Evolutionary conservation across 305 asterid species (phyloP).

Genomic region (Galium porrigens): DNA sequence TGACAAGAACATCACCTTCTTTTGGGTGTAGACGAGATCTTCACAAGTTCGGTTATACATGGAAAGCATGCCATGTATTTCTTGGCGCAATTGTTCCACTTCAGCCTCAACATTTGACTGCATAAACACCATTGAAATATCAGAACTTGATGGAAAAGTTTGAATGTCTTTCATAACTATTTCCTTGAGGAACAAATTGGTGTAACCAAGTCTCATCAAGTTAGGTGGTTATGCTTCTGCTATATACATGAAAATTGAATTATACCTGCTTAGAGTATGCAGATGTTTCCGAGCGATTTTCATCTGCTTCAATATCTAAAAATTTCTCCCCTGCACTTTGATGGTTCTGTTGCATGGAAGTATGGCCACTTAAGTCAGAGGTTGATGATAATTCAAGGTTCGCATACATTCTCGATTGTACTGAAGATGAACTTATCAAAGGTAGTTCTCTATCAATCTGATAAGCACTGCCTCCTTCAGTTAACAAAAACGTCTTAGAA

Average conservation of each 20-base stretch:
- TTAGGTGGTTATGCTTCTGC: neutral
- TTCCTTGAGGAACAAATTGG: neutral
- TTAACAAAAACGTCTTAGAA: slow-evolving; percentile 12
- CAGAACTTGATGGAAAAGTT: slow-evolving; percentile 5
- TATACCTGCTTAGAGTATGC: slow-evolving; percentile 37
- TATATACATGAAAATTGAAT: neutral
- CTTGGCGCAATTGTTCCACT: slow-evolving; percentile 43
- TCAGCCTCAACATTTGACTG: slow-evolving; percentile 48
- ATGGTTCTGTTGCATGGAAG: slow-evolving; percentile 16
- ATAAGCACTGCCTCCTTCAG: slow-evolving; percentile 20
- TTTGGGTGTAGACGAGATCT: slow-evolving; percentile 47
- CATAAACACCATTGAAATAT: slow-evolving; percentile 21
- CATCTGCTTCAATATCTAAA: slow-evolving; percentile 20
- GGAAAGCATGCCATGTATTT: slow-evolving; percentile 39
- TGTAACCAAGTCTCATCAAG: neutral
- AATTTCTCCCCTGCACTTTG: slow-evolving; percentile 24
- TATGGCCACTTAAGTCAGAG: slow-evolving; percentile 22
- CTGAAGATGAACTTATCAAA: slow-evolving; percentile 28
- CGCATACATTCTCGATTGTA: slow-evolving; percentile 24
- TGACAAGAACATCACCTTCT: slow-evolving; percentile 36
- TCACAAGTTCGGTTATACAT: slow-evolving; percentile 62
- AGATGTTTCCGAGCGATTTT: slow-evolving; percentile 24
- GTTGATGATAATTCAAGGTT: slow-evolving; percentile 19
- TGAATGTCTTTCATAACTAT: neutral
- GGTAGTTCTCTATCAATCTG: slow-evolving; percentile 24